Evolutionary conservation across 2,329 filamentous ascomycete genomes (phyloP), one percentile per base, ranked within the genome.

Genomic region (Alternaria metachromatica): DNA sequence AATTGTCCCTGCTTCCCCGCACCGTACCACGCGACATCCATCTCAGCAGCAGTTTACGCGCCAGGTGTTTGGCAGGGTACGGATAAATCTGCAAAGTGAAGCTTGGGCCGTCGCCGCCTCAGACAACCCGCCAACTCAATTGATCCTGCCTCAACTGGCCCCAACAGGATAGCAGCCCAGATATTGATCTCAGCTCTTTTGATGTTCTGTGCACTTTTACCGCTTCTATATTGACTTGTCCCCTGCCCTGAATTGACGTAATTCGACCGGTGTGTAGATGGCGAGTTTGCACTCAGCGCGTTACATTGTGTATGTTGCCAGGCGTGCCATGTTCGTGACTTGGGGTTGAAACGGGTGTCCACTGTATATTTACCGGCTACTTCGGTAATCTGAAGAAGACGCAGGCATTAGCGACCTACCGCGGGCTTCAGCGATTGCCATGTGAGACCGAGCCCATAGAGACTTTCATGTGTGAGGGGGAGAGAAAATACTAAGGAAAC

Each of bases 1-100:
- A 49, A 57, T 48, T 33, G 23, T 30, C 25, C 43, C 46, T 9
- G 41, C 45, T 65, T 65, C 64, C 65, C 64, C 60, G 59, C 65
- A 60, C 51, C 33, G 46, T 25, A 54, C 56, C 57, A 59, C 49
- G 25, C 43, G 49, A 59, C 28, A 11, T 30, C 20, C 49, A 43
- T 58, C 33, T 59, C 43, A 26, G 45, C 48, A 37, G 43, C 37
- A 21, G 48, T 15, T 15, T 20, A 21, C 20, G 43, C 30, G 30
- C 57, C 54, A 56, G 45, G 44, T 37, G 48, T 58, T 25, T 18
- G 20, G 55, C 61, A 58, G 58, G 50, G 67, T 53, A 56, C 58
- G 60, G 51, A 18, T 60, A 64, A 62, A 66, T 64, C 37, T 28
- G 33, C 33, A 55, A 11, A 41, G 30, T 48, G 44, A 55, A 60